phyloP scores from a whole-genome alignment of 2,329 filamentous ascomycete genomes.

The Bipolaris oryzae region DNA sequence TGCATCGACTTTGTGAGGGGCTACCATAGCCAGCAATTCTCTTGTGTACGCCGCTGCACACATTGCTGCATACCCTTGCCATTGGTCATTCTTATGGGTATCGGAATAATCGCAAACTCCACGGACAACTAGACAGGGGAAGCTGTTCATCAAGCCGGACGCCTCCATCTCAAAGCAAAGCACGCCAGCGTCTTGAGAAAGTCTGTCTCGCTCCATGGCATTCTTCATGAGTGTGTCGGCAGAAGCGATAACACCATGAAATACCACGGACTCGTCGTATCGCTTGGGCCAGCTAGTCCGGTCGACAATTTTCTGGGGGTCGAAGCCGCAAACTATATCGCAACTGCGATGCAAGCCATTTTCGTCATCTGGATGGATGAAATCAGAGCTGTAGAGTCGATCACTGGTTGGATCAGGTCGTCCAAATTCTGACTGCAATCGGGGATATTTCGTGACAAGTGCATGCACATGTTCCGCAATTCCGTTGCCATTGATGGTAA shows the following conservation, averaged over 20 bases:
- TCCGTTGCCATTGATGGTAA: neutral
- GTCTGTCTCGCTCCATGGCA: neutral
- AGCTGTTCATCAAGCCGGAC: slow-evolving; percentile 1
- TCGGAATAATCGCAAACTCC: slow-evolving; percentile 7
- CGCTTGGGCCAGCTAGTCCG: neutral
- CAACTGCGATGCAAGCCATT: too few relatives aligned
- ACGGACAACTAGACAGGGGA: slow-evolving; percentile 8
- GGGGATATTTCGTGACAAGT: too few relatives aligned
- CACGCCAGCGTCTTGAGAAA: neutral
- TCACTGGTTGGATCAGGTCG: neutral
- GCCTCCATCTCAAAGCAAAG: slow-evolving; percentile 5
- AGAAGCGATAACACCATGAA: neutral
- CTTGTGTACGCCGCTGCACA: neutral
- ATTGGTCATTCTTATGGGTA: slow-evolving; percentile 3
- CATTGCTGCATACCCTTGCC: slow-evolving; percentile 8
- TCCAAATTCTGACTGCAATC: neutral
- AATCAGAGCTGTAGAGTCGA: neutral
- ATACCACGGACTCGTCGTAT: neutral
- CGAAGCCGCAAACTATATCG: neutral
- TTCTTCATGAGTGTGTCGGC: neutral
- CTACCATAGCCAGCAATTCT: too few relatives aligned
- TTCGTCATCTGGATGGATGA: neutral
- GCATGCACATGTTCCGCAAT: neutral
- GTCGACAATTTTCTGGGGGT: neutral
- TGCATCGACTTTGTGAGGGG: too few relatives aligned